Base-by-base conservation (phyloP, 768 basidiomycete genomes). In the Lactarius deliciosus region DNA sequence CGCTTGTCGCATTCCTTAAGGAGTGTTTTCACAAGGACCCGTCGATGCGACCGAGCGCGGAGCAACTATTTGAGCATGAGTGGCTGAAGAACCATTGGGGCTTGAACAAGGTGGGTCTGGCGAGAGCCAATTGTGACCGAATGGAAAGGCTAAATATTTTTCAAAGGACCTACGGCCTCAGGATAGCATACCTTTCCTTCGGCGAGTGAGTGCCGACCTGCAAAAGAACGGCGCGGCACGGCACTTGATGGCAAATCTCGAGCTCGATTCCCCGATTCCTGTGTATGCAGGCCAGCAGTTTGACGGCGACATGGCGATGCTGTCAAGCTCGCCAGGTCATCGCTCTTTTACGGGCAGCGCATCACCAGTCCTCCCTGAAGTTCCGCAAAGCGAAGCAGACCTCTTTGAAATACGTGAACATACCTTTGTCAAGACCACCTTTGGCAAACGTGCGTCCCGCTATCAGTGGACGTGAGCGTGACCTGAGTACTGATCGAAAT, bases 111-210 rank as follows among this genome's bases (percentile, higher is more conserved):
- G 94, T 93, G 73, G 59, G 81, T 69, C 4, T 9, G 36, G 20
- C 30, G 15, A 47, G 41, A 22, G 59, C 56, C 55, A 53, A 1
- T 10, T 10, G 9, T 36, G 3, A 38, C 36, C 22, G n/a, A 41
- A 25, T 22, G 56, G 18, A 41, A 50, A 15, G 22, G 6, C 50
- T 53, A 25, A 53, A 53, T 22, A n/a, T 57, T 57, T 61, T 60
- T 20, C 65, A 36, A 64, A 90, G 88, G 90, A 94, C 71, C 79
- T 96, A 36, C 90, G 92, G 30, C 91, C 91, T 57, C 91, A 97
- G 74, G 96, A 98, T 74, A 95, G 92, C 73, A 92, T 98, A 41
- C 96, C 96, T 11, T 97, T 97, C 82, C 81, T 97, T 15, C 89
- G 94, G 38, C 89, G 96, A 3, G 89, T 96, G 74, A 95, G 94